A percentile compares a stretch with the other conserved stretches of the same genome.
Conservation (phyloP, 148 eudicot genomes). For the Rhododendron griersonianum region DNA sequence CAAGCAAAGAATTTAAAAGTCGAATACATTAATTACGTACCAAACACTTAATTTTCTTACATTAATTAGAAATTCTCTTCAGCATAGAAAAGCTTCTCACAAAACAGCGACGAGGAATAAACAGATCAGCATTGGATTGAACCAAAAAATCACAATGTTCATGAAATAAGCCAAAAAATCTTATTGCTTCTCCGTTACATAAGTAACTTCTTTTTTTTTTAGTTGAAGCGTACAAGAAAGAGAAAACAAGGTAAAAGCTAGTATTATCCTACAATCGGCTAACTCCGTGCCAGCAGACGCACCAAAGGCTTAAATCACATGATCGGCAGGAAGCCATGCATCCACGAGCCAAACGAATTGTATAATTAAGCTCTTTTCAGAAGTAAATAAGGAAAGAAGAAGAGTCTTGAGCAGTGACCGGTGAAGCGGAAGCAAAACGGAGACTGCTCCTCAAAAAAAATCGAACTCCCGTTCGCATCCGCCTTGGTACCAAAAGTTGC, state of each 20-base stretch:
- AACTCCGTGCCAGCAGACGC: not conserved
- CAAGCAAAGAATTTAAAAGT: not conserved
- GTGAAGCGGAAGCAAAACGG: slow-evolving; percentile 21
- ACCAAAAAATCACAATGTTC: not conserved
- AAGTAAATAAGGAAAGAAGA: slow-evolving; percentile 35
- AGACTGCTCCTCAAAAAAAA: slow-evolving; percentile 2
- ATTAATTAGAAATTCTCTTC: not conserved
- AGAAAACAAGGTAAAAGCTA: not conserved
- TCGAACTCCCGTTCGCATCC: slow-evolving; percentile 4
- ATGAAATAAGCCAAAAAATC: not conserved
- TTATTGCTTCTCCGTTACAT: not conserved
- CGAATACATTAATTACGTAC: not conserved
- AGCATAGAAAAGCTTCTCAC: not conserved
- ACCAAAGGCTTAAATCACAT: not conserved
- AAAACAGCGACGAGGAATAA: not conserved
- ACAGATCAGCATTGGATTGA: not conserved
- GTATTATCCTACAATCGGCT: not conserved
- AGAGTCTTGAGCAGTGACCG: slow-evolving; percentile 19
- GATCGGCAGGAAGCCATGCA: not conserved
- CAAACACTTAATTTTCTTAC: too few species aligned
- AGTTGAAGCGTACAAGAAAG: not conserved
- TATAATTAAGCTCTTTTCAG: not conserved
- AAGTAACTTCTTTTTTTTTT: not conserved
- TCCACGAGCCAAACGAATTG: not conserved
- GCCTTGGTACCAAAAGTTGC: slow-evolving; percentile 18